phyloP scores from a whole-genome alignment of 2,329 filamentous ascomycete genomes.

The Colletotrichum musae region DNA sequence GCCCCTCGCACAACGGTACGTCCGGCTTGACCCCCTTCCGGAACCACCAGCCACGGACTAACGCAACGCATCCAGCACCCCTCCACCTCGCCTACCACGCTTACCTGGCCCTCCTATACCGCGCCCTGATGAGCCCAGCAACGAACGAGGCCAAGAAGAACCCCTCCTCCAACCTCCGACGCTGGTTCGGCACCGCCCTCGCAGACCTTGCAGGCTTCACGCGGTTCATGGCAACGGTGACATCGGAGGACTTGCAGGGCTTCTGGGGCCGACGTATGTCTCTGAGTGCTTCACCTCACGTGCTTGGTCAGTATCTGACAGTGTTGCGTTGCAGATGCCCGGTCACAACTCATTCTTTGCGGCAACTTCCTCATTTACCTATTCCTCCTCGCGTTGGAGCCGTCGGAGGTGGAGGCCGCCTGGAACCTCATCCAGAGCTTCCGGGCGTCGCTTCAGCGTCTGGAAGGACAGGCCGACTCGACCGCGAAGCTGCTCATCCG shows the following conservation, averaged over 20 bases:
- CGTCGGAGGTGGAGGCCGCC: conserved; percentile 50
- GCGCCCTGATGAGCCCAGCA: conserved; percentile 62
- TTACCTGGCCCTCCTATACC: conserved; percentile 57
- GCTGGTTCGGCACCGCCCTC: conserved; percentile 53
- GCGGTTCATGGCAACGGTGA: conserved; percentile 54
- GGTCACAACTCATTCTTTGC: conserved; percentile 62
- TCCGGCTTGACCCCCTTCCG: background rate
- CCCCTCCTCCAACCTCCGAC: conserved; percentile 52
- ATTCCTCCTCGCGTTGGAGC: conserved; percentile 58
- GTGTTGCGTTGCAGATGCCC: conserved; percentile 45
- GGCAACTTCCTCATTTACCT: conserved; percentile 65
- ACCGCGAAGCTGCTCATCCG: conserved; percentile 52
- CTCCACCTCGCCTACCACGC: conserved; percentile 60
- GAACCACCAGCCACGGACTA: background rate
- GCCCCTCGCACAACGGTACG: conserved; percentile 44
- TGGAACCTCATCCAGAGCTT: conserved; percentile 55
- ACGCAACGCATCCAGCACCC: conserved; percentile 43
- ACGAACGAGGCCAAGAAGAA: conserved; percentile 56
- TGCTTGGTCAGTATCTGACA: background rate
- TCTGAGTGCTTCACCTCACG: fast-evolving
- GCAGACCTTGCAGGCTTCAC: conserved; percentile 55
- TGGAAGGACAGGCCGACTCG: conserved; percentile 49
- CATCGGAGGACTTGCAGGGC: conserved; percentile 53
- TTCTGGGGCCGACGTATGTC: conserved; percentile 62
- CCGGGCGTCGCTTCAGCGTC: conserved; percentile 53